Conservation (phyloP, 2,329 filamentous ascomycete species). For the Colletotrichum sp. region DNA sequence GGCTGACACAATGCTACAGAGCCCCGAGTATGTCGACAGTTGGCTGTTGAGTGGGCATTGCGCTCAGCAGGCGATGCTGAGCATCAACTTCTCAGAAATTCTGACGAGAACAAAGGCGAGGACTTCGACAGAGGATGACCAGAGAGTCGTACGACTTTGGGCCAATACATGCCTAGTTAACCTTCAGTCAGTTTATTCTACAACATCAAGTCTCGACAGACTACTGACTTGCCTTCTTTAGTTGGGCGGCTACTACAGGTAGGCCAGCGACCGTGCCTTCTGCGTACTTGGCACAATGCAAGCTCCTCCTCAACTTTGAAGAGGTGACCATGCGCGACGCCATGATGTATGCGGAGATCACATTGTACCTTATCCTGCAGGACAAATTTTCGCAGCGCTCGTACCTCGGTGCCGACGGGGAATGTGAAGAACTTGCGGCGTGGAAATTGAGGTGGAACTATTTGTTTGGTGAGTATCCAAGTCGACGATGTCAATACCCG, state of each 20-base stretch:
- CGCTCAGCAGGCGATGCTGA: conserved; percentile 47
- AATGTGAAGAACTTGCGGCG: conserved; percentile 35
- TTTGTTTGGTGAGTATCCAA: conserved; percentile 30
- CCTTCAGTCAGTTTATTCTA: conserved; percentile 31
- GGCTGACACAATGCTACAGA: neutral
- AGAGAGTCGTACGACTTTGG: conserved; percentile 39
- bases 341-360: conserved; percentile 44
- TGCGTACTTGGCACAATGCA: conserved; percentile 43
- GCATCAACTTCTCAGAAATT: conserved; percentile 46
- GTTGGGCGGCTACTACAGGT: conserved; percentile 46
- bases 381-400: conserved; percentile 36
- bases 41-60: conserved; percentile 48
- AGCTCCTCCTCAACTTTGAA: conserved; percentile 43
- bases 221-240: conserved; percentile 16
- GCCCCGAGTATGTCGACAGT: conserved; percentile 44
- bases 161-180: conserved; percentile 41
- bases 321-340: conserved; percentile 45
- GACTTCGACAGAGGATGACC: conserved; percentile 34
- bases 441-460: conserved; percentile 41
- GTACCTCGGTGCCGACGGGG: conserved; percentile 32
- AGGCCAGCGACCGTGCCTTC: conserved; percentile 41
- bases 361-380: conserved; percentile 40
- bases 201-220: neutral
- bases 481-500: neutral
- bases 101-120: conserved; percentile 37